These are phyloP conservation scores for Cordia subcordata DNA, from an alignment of 257 asterid species.

Conservation along the genomic window DNA sequence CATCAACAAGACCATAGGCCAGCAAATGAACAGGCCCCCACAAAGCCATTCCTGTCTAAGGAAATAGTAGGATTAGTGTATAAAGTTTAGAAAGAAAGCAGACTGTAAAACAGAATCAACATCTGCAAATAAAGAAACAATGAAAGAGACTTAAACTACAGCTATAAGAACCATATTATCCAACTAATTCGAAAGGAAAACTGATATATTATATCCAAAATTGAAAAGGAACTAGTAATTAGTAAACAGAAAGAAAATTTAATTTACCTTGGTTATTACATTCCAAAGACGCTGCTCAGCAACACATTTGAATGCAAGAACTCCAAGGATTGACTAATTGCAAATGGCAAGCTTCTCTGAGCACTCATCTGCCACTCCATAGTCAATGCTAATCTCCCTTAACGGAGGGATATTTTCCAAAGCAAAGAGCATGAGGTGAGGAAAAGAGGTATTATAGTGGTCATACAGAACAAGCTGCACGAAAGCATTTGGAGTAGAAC, in stretches of 20 bases:
- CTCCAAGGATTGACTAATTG: constrained; percentile 27
- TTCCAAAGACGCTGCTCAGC: constrained; percentile 10
- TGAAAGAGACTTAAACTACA: too few species aligned
- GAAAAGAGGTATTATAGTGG: constrained; percentile 66
- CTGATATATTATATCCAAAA: neutral
- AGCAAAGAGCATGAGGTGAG: constrained; percentile 82
- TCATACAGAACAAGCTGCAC: constrained; percentile 81
- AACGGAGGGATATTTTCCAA: constrained; percentile 86
- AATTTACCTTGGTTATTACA: constrained; percentile 35
- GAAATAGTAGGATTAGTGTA: too few species aligned
- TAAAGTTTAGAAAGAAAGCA: too few species aligned
- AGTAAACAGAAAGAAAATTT: neutral
- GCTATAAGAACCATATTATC: too few species aligned
- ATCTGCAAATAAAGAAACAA: too few species aligned
- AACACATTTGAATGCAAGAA: constrained; percentile 19
- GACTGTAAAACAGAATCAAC: too few species aligned
- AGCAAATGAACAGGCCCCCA: too few species aligned
- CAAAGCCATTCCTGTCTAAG: too few species aligned
- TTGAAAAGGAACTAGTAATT: neutral
- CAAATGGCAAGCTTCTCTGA: constrained; percentile 72
- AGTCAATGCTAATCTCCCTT: constrained; percentile 76
- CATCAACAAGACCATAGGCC: too few species aligned
- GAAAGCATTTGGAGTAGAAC: constrained; percentile 60
- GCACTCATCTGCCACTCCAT: constrained; percentile 72
- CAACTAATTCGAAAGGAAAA: too few species aligned